Conservation (phyloP, 129 eudicot genomes). For the Glebionis coronaria region DNA sequence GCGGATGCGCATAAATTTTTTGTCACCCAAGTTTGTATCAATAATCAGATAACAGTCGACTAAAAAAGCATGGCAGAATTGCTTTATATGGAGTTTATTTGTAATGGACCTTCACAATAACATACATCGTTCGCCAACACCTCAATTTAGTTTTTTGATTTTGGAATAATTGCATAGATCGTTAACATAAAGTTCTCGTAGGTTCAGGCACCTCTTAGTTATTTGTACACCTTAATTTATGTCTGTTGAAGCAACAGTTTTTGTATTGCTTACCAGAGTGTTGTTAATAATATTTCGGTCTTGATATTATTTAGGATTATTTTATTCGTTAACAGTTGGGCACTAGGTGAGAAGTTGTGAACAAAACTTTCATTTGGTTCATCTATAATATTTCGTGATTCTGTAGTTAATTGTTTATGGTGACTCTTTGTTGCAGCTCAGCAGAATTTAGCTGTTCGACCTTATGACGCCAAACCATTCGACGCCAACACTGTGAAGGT, state of each 20-base stretch:
- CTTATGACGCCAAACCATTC: constrained; percentile 53
- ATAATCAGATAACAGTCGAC: too few species aligned
- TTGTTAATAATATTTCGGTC: too few species aligned
- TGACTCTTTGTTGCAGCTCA: constrained; percentile 42
- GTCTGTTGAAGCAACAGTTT: not conserved
- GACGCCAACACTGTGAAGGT: constrained; percentile 64
- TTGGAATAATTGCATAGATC: not conserved
- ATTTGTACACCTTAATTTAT: constrained; percentile 9
- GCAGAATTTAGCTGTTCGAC: constrained; percentile 50
- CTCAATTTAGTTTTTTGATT: not conserved
- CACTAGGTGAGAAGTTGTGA: not conserved
- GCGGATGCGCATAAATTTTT: too few species aligned
- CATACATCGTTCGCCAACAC: not conserved
- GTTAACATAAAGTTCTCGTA: not conserved
- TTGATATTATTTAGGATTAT: too few species aligned
- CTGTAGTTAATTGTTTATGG: constrained; percentile 10
- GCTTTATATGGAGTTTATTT: not conserved
- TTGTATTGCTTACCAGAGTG: too few species aligned
- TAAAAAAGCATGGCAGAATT: not conserved
- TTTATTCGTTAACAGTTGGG: not conserved
- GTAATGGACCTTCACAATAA: not conserved
- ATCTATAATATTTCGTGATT: not conserved
- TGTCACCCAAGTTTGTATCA: too few species aligned
- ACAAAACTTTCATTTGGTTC: constrained; percentile 9
- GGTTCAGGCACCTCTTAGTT: not conserved